Conservation (phyloP, 176 grass and related monocot species). For the Musa troglodytarum region DNA sequence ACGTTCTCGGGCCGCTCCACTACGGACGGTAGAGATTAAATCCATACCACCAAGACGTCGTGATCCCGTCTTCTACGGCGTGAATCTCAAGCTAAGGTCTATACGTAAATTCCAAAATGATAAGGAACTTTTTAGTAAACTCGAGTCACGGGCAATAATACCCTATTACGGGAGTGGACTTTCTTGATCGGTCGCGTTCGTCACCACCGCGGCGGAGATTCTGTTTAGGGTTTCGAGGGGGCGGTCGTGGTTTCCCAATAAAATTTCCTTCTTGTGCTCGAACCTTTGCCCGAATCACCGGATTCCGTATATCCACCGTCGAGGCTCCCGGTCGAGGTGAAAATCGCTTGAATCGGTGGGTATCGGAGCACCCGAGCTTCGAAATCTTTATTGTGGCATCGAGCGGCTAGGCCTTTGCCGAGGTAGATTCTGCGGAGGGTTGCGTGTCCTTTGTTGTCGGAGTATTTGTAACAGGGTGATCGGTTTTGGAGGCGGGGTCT, state of each 20-base stretch:
- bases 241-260: background rate
- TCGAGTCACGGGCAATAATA: background rate
- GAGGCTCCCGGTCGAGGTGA: slow-evolving; percentile 1
- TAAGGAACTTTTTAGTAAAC: too few species aligned
- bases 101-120: too few species aligned
- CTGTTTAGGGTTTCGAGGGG: slow-evolving; percentile 2
- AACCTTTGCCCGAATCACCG: background rate
- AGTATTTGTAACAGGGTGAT: background rate
- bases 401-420: slow-evolving; percentile 3
- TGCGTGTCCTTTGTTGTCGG: slow-evolving; percentile 21
- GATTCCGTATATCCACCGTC: background rate
- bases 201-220: background rate
- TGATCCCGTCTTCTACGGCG: too few species aligned
- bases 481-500: background rate
- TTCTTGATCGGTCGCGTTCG: background rate
- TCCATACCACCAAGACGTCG: too few species aligned
- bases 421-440: slow-evolving; percentile 11
- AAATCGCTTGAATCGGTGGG: slow-evolving; percentile 2
- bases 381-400: slow-evolving; percentile 9
- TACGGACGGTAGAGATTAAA: too few species aligned
- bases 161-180: background rate
- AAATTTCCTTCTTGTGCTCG: background rate
- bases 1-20: too few species aligned
- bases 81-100: too few species aligned
- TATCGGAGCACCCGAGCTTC: slow-evolving; percentile 3